These are phyloP conservation scores for Penicillium capsulatum DNA, from an alignment of 2,329 filamentous ascomycete genomes.

Conservation along the genomic window DNA sequence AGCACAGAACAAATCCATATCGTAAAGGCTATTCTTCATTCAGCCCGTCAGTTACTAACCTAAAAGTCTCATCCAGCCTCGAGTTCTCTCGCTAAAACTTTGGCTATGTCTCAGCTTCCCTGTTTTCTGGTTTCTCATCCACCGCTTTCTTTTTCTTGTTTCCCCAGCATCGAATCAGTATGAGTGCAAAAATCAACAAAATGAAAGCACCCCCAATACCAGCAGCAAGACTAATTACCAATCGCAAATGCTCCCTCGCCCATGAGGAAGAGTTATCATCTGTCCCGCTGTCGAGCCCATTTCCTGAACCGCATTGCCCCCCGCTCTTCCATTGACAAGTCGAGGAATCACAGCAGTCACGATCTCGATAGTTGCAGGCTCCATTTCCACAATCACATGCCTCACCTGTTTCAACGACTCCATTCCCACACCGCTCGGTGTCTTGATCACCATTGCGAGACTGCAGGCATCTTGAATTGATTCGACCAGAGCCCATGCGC, in stretches of 20 bases:
- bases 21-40: no score
- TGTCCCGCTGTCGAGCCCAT: not conserved
- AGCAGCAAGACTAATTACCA: conserved; percentile 13
- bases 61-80: no score
- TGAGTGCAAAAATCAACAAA: conserved; percentile 7
- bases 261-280: conserved; percentile 6
- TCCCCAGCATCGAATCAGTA: no score
- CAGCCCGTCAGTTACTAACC: no score
- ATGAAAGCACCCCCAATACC: conserved; percentile 12
- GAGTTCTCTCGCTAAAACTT: no score
- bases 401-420: conserved; percentile 83
- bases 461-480: conserved; percentile 63
- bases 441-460: conserved; percentile 75
- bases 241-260: conserved; percentile 5
- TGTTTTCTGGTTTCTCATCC: no score
- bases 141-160: no score
- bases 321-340: conserved; percentile 15
- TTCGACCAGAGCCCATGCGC: conserved; percentile 65
- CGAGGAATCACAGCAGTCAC: conserved; percentile 17
- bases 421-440: conserved; percentile 80
- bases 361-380: conserved; percentile 22
- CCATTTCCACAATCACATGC: conserved; percentile 85
- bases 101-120: no score
- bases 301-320: not conserved
- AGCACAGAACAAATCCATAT: not conserved